These are phyloP conservation scores for Yamadazyma blattariae DNA, from an alignment of 1,139 yeast genomes.

Conservation along the genomic window DNA sequence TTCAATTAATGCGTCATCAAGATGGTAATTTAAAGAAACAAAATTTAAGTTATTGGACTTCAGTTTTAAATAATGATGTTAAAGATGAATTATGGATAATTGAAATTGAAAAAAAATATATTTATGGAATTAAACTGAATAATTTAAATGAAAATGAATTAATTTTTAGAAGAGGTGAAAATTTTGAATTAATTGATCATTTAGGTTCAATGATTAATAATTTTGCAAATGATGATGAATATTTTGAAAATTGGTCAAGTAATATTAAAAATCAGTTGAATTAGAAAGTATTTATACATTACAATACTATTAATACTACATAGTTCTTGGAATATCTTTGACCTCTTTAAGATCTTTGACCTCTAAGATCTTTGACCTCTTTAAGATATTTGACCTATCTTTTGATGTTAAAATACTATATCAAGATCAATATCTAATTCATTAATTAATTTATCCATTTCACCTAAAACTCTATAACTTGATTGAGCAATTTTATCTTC, in stretches of 20 bases:
- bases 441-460: conserved; percentile 39
- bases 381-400: no score
- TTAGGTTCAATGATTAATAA: conserved; percentile 36
- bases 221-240: conserved; percentile 29
- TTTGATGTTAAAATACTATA: no score
- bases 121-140: conserved; percentile 23
- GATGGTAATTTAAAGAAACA: conserved; percentile 48
- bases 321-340: no score
- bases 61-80: conserved; percentile 50
- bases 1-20: conserved; percentile 52
- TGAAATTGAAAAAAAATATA: conserved; percentile 40
- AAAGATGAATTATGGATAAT: conserved; percentile 54
- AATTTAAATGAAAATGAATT: conserved; percentile 26
- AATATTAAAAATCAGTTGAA: conserved; percentile 7
- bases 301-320: no score
- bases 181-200: conserved; percentile 27
- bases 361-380: no score
- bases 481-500: conserved; percentile 41
- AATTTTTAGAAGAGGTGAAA: conserved; percentile 30
- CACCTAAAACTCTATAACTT: conserved; percentile 44
- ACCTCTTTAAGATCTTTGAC: no score
- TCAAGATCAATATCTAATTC: conserved; percentile 38
- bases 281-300: no score
- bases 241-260: conserved; percentile 31
- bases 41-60: conserved; percentile 51